A percentile compares a stretch with the other conserved stretches of the same genome.
Evolutionary conservation across 495 filamentous ascomycete genomes (phyloP).

Genomic region (Aspergillus ostianus): DNA sequence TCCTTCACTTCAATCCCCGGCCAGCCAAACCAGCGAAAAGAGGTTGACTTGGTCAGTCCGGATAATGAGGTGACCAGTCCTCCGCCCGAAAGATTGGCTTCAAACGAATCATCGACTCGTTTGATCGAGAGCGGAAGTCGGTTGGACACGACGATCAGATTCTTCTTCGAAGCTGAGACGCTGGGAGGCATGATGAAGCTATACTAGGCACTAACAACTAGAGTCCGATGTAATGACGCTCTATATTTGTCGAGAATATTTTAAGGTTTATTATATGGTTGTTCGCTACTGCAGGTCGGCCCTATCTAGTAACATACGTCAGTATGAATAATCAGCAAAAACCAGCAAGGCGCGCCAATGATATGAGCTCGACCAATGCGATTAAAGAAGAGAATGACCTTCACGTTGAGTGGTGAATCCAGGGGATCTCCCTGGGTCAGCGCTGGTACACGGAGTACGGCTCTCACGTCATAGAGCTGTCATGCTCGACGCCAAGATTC

Average conservation of each 20-base stretch:
- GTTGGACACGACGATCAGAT: constrained; percentile 81
- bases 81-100: constrained; percentile 81
- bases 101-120: constrained; percentile 66
- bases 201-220: background rate
- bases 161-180: constrained; percentile 18
- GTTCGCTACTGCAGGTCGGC: background rate
- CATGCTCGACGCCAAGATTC: background rate
- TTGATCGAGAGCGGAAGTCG: constrained; percentile 88
- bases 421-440: background rate
- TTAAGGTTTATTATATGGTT: background rate
- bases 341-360: background rate
- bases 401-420: background rate
- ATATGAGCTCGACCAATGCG: background rate
- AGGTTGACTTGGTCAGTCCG: constrained; percentile 78
- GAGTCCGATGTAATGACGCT: background rate
- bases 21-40: constrained; percentile 94
- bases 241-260: background rate
- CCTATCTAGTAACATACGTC: background rate
- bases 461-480: background rate
- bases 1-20: constrained; percentile 65
- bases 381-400: background rate
- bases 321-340: background rate
- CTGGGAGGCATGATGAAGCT: background rate
- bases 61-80: constrained; percentile 85
- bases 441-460: background rate